Evolutionary conservation across 345 rosid species (phyloP), one percentile per base, ranked within the genome.

Genomic region (Isatis tinctoria): DNA sequence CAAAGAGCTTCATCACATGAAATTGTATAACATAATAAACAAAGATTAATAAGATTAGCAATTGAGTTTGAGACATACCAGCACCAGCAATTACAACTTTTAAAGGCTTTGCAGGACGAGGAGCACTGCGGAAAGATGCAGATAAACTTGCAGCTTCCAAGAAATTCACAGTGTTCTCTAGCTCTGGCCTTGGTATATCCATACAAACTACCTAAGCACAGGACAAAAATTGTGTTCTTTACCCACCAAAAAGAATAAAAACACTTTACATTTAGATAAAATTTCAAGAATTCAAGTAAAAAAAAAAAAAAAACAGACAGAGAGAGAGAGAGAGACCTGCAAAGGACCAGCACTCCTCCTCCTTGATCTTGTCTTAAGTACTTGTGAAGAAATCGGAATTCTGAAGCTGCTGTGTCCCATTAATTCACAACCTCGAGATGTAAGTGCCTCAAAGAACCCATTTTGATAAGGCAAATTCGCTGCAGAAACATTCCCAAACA

Each of bases 61-160:
- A 59, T n/a, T 1, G 39, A 57, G 5, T 9, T 40, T 36, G 3
- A 35, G n/a, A 61, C 48, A 75, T 69, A 91, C 97, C 95, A 85
- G 96, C 96, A 78, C 97, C 98, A 56, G 96, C 96, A 78, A 94
- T 83, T 32, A 94, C 85, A 74, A 91, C 85, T 54, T 94, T 88
- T 67, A 91, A 78, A 22, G 97, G 96, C 73, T 86, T 90, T 14
- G 74, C 35, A 6, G 97, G 96, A 68, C 82, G 89, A 27, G 92
- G 81, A 45, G 89, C 81, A 72, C 85, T 63, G 27, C 83, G 87
- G 70, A 94, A 94, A 39, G 87, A 76, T 32, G 97, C 79, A 65
- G 97, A 91, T 11, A 94, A 76, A 73, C 81, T 80, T 5, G 98
- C 95, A 69, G 97, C 97, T 82, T 91, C 97, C 78, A 94, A 78